Evolutionary conservation across 1,139 yeast genomes (phyloP), one percentile per base, ranked within the genome.

Genomic region (Debaryomyces psychrophilus): DNA sequence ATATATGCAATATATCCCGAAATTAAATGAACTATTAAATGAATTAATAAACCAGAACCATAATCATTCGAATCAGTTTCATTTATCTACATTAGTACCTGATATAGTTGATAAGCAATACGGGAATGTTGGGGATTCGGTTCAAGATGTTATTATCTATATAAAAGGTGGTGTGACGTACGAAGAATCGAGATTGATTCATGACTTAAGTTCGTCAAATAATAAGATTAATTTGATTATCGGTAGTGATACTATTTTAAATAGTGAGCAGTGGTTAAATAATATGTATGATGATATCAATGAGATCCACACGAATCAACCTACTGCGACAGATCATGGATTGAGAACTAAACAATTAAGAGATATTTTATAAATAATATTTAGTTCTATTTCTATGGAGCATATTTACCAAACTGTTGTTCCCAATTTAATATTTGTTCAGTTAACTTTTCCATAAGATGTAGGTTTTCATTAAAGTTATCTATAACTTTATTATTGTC

Each of bases 141-240:
- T 88, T 1, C 95, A 87, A 60, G 96, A 90, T 58, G 75, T 93
- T 7, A 77, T 93, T 11, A 78, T 93, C 1, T 93, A 87, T 62
- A 73, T 92, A 48, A 82, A 90, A 44, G 98, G 98, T 8, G 99
- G 99, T 4, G 86, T 81, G 2, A 93, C 98, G 0, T 90, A 83
- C 60, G 98, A 92, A 63, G 99, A 93, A 62, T 88, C 95, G 0
- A 77, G 97, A 47, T 68, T 90, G 38, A 83, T 90, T 4, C 82
- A 88, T 47, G 90, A 90, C 53, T 73, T 90, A 53, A 85, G 86
- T 58, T 66, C 65, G 17, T 66, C 77, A 14, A 68, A 80, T 78
- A 54, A 75, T 77, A 56, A 76, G 76, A 51, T 73, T 20, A 71
- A 70, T 46, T 46, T 73, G 12, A 76, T 90, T 2, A 70, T 92